Percentiles rank a stretch among this genome's conserved stretches.
These are phyloP conservation scores for Erysiphe pulchra DNA, from an alignment of 2,329 filamentous ascomycete genomes.

Conservation along the genomic window DNA sequence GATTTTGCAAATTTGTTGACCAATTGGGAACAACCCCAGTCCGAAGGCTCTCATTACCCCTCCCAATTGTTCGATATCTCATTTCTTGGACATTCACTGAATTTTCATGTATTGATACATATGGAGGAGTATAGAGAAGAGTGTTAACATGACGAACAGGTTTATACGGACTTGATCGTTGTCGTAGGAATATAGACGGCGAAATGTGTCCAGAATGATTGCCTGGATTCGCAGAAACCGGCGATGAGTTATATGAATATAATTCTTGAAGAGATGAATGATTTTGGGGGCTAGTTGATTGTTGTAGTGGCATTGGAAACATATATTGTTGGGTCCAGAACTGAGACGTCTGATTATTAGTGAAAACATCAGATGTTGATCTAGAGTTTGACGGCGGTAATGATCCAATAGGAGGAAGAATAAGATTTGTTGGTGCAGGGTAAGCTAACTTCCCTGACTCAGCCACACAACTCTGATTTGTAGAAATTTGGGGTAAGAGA, in stretches of 20 bases:
- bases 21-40: constrained; percentile 46
- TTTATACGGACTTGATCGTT: constrained; percentile 77
- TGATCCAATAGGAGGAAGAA: constrained; percentile 4
- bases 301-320: constrained; percentile 13
- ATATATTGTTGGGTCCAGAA: constrained; percentile 18
- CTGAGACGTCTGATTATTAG: constrained; percentile 17
- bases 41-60: constrained; percentile 33
- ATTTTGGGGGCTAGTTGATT: constrained; percentile 11
- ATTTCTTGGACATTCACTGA: constrained; percentile 40
- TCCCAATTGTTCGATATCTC: constrained; percentile 58
- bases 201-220: constrained; percentile 31
- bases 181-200: constrained; percentile 64
- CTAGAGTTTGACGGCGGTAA: constrained; percentile 16
- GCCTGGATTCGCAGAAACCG: constrained; percentile 13
- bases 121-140: constrained; percentile 68
- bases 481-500: no score
- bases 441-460: neutral
- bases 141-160: constrained; percentile 76
- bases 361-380: constrained; percentile 56
- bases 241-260: constrained; percentile 14
- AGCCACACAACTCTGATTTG: no score
- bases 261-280: constrained; percentile 10
- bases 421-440: constrained; percentile 5
- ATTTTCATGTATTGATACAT: constrained; percentile 52
- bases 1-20: constrained; percentile 4